A percentile compares a stretch with the other conserved stretches of the same genome.
Evolutionary conservation across 495 filamentous ascomycete species (phyloP).

Genomic region (Diplogelasinospora grovesii): DNA sequence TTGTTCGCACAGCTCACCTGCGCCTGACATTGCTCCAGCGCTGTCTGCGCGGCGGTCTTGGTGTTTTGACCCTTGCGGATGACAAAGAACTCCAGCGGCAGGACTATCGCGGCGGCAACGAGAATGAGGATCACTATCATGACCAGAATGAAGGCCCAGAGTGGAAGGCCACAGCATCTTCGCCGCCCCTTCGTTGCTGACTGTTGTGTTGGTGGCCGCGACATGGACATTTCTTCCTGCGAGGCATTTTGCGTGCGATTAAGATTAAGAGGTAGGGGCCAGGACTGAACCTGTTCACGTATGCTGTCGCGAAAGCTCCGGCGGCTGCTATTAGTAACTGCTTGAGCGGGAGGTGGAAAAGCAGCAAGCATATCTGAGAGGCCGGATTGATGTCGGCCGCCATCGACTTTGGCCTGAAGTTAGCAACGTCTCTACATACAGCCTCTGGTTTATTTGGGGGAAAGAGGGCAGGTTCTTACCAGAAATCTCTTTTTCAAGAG

Average conservation of each 20-base stretch:
- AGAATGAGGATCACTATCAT: conserved; percentile 62
- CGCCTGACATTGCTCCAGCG: conserved; percentile 45
- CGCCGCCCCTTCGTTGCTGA: conserved; percentile 20
- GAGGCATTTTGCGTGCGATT: conserved; percentile 26
- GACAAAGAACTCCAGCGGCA: conserved; percentile 78
- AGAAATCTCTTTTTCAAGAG: conserved; percentile 35
- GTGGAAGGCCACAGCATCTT: conserved; percentile 69
- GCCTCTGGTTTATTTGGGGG: too few species aligned
- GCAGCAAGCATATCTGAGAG: conserved; percentile 87
- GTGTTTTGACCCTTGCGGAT: conserved; percentile 46
- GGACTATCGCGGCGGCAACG: conserved; percentile 79
- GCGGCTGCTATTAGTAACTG: conserved; percentile 39
- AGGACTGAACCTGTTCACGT: conserved; percentile 28
- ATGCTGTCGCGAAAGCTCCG: conserved; percentile 37
- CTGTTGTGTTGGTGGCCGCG: conserved; percentile 14
- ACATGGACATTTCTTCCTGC: conserved; percentile 15
- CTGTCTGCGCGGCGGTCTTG: conserved; percentile 21
- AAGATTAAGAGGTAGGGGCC: conserved; percentile 31
- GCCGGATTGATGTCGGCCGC: conserved; percentile 48
- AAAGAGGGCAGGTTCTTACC: conserved; percentile 33
- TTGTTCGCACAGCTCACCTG: conserved; percentile 66
- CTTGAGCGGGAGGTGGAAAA: conserved; percentile 74
- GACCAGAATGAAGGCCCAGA: conserved; percentile 70
- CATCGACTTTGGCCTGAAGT: conserved; percentile 21
- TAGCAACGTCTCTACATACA: neutral